phyloP scores from a whole-genome alignment of 495 filamentous ascomycete genomes.

The Cetradonia linearis region DNA sequence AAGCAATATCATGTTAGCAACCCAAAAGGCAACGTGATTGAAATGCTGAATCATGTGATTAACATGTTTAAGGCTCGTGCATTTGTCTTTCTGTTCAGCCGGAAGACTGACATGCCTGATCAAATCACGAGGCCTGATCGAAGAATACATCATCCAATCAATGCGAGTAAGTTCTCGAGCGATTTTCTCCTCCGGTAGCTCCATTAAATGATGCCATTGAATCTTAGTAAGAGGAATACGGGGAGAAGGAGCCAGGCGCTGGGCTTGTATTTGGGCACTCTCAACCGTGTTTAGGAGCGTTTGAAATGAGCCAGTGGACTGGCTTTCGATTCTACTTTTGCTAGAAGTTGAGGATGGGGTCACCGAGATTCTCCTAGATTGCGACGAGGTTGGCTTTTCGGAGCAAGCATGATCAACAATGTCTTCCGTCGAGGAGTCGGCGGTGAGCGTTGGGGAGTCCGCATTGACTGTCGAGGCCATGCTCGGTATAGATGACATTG shows the following conservation, averaged over 20 bases:
- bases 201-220: conserved; percentile 77
- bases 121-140: conserved; percentile 89
- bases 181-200: conserved; percentile 65
- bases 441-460: conserved; percentile 16
- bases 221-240: conserved; percentile 58
- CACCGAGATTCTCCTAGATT: conserved; percentile 37
- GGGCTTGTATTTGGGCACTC: conserved; percentile 62
- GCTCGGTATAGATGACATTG: conserved; percentile 18
- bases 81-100: conserved; percentile 53
- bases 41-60: conserved; percentile 93
- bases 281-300: conserved; percentile 54
- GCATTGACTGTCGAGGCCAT: conserved; percentile 18
- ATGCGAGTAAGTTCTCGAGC: conserved; percentile 88
- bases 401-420: conserved; percentile 27
- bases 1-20: conserved; percentile 82
- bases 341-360: conserved; percentile 36
- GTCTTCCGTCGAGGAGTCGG: conserved; percentile 21
- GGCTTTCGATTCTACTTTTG: conserved; percentile 35
- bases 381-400: conserved; percentile 35
- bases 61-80: conserved; percentile 71
- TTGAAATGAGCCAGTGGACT: conserved; percentile 37
- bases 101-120: conserved; percentile 79
- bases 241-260: conserved; percentile 50
- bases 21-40: conserved; percentile 88
- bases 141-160: conserved; percentile 93